A percentile compares a stretch with the other conserved stretches of the same genome.
Conservation (phyloP, 495 filamentous ascomycete species). For the Aspergillus mulundensis region DNA sequence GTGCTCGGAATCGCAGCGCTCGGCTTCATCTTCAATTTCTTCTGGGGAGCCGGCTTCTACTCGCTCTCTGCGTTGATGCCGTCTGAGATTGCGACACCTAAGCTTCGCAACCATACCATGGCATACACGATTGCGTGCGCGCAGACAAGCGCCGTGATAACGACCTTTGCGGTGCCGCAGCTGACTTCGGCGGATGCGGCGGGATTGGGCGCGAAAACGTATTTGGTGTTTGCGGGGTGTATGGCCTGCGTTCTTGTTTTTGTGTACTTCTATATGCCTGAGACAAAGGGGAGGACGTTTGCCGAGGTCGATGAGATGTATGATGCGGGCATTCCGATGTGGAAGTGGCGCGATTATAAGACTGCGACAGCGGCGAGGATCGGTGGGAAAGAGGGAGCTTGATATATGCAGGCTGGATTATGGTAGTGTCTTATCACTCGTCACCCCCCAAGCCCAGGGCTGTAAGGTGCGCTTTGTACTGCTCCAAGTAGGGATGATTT, state of each 20-base stretch:
- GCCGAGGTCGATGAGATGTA: conserved; percentile 55
- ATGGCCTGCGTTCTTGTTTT: conserved; percentile 43
- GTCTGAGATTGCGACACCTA: conserved; percentile 39
- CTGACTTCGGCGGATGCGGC: conserved; percentile 37
- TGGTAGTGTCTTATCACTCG: background rate
- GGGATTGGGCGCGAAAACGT: conserved; percentile 35
- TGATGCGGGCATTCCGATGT: conserved; percentile 41
- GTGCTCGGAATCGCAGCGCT: conserved; percentile 28
- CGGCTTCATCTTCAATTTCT: conserved; percentile 33
- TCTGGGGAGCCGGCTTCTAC: conserved; percentile 28
- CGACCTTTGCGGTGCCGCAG: conserved; percentile 33
- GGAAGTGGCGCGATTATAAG: conserved; percentile 35
- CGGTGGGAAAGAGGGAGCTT: background rate
- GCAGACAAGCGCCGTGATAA: conserved; percentile 34
- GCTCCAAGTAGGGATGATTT: conserved; percentile 37
- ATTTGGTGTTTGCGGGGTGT: conserved; percentile 35
- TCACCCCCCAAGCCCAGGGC: background rate
- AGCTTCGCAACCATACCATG: conserved; percentile 38
- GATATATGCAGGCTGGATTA: background rate
- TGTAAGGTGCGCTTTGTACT: conserved; percentile 21
- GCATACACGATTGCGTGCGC: conserved; percentile 38
- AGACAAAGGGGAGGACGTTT: conserved; percentile 49
- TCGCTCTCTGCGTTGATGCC: conserved; percentile 37
- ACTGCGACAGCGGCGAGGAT: conserved; percentile 14
- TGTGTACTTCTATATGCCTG: conserved; percentile 48